Evolutionary conservation across 2,329 filamentous ascomycete genomes (phyloP).

Genomic region (Beauveria pseudobassiana): DNA sequence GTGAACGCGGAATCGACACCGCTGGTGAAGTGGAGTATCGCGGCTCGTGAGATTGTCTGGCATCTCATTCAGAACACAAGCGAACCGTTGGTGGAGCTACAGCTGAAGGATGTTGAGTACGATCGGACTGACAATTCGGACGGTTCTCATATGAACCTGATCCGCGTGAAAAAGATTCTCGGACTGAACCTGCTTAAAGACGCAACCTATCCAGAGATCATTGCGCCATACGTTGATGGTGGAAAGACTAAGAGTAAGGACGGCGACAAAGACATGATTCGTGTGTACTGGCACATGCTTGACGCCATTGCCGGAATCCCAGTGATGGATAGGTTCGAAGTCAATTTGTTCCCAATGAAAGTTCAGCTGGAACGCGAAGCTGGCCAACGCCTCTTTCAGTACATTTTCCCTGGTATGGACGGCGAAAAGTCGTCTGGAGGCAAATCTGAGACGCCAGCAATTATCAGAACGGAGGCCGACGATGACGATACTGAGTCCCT

Average conservation of each 20-base stretch:
- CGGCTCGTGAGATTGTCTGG: constrained; percentile 95
- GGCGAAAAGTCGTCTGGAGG: constrained; percentile 38
- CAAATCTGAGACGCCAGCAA: constrained; percentile 55
- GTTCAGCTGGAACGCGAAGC: constrained; percentile 90
- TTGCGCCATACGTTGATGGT: constrained; percentile 76
- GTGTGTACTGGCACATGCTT: constrained; percentile 95
- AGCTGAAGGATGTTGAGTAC: constrained; percentile 84
- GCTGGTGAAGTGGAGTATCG: constrained; percentile 83
- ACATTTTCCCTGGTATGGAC: constrained; percentile 85
- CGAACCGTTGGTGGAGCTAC: constrained; percentile 85
- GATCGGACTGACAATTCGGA: constrained; percentile 95
- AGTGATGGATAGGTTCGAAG: constrained; percentile 94
- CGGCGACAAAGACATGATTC: constrained; percentile 67
- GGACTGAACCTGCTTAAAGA: constrained; percentile 86
- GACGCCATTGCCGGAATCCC: constrained; percentile 97
- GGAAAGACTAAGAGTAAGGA: constrained; percentile 38
- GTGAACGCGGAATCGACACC: constrained; percentile 63
- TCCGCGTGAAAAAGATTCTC: constrained; percentile 80
- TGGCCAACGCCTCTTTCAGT: constrained; percentile 89
- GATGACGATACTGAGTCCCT: constrained; percentile 38
- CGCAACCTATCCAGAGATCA: constrained; percentile 92
- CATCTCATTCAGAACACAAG: constrained; percentile 83
- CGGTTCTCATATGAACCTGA: constrained; percentile 87
- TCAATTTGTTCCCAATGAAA: constrained; percentile 86
- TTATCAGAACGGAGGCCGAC: constrained; percentile 38